phyloP scores from a whole-genome alignment of 345 rosid genomes.

The Lepidium africanum region DNA sequence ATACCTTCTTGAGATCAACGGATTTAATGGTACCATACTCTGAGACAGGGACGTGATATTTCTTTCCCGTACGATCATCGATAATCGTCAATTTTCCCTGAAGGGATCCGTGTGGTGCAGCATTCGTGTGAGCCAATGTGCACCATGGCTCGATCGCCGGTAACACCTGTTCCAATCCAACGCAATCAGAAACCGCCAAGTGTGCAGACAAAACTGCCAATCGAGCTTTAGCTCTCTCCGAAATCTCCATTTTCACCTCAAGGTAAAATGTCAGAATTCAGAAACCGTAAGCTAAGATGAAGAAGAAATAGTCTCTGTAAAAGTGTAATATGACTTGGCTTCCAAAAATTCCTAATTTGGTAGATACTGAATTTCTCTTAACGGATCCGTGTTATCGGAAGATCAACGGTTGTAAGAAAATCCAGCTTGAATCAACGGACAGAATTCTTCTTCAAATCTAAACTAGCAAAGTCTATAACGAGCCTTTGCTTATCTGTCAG shows the following conservation, averaged over 20 bases:
- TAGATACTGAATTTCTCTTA: too few relatives aligned
- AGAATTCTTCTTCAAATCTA: background rate
- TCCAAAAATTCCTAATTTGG: background rate
- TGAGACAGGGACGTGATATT: slow-evolving; percentile 52
- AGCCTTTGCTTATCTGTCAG: slow-evolving; percentile 6
- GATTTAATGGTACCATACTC: slow-evolving; percentile 68
- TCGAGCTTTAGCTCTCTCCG: slow-evolving; percentile 40
- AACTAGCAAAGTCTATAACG: background rate
- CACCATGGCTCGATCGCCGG: slow-evolving; percentile 40
- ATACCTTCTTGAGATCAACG: slow-evolving; percentile 80
- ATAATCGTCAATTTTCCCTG: slow-evolving; percentile 52
- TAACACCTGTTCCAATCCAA: background rate
- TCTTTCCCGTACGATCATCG: slow-evolving; percentile 76
- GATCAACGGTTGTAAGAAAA: slow-evolving; percentile 8
- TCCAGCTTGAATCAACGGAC: background rate
- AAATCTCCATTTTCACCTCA: slow-evolving; percentile 18
- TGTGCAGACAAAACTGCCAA: slow-evolving; percentile 69
- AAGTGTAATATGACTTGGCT: background rate
- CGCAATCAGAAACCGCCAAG: slow-evolving; percentile 31
- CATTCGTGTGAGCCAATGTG: slow-evolving; percentile 38
- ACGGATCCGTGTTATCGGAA: background rate
- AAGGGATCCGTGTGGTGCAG: slow-evolving; percentile 43
- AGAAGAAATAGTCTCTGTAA: background rate
- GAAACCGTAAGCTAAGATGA: background rate
- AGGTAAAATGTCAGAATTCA: background rate